phyloP scores from a whole-genome alignment of 2,329 filamentous ascomycete species.

The Colletotrichum cordylinicola region DNA sequence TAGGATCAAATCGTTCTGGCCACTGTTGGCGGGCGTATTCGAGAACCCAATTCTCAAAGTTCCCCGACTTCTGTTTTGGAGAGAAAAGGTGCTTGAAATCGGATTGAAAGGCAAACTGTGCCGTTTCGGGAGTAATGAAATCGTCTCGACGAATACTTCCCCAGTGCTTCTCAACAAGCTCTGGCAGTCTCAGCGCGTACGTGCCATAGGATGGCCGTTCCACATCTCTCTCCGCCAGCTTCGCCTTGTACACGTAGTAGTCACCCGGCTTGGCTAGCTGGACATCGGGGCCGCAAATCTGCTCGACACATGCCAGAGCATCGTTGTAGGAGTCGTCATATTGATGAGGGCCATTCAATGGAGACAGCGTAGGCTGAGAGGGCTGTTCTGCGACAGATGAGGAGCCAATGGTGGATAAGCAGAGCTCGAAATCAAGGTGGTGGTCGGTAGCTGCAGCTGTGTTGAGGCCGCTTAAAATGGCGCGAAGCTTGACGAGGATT shows the following conservation, averaged over 20 bases:
- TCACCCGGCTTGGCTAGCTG: background rate
- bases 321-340: background rate
- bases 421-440: background rate
- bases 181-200: slow-evolving; percentile 25
- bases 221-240: background rate
- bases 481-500: background rate
- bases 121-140: accelerated
- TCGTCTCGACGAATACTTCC: background rate
- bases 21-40: slow-evolving; percentile 36
- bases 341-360: background rate
- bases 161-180: slow-evolving; percentile 33
- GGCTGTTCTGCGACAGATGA: background rate
- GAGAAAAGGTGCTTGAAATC: slow-evolving; percentile 34
- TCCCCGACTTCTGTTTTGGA: slow-evolving; percentile 25
- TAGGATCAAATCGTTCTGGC: slow-evolving; percentile 27
- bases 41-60: slow-evolving; percentile 41
- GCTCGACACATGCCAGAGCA: background rate
- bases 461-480: background rate
- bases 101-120: slow-evolving; percentile 13
- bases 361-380: background rate
- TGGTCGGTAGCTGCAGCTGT: background rate
- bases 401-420: background rate
- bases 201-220: background rate
- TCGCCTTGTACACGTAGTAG: background rate
- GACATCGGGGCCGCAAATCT: background rate